These are phyloP conservation scores for Peronospora tabacina DNA, from an alignment of 352 stramenopile genomes.

Conservation along the genomic window DNA sequence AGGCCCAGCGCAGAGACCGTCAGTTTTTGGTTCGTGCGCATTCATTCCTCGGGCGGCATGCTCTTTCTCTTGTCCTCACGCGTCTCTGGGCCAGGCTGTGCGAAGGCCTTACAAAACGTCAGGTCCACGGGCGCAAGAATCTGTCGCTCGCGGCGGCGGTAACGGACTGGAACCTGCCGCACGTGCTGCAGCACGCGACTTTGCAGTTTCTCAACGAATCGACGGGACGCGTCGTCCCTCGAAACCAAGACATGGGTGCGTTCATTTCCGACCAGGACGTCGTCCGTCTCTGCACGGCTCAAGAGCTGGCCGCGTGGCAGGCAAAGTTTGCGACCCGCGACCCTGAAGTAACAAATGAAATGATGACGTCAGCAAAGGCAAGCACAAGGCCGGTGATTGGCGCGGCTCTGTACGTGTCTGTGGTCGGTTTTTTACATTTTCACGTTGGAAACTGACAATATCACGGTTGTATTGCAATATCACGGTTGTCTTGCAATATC, in stretches of 20 bases:
- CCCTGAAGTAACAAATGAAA: slow-evolving; percentile 47
- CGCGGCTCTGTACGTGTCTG: slow-evolving; percentile 36
- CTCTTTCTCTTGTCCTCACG: neutral
- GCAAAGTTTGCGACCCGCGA: slow-evolving; percentile 63
- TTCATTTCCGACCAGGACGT: slow-evolving; percentile 66
- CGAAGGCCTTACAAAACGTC: slow-evolving; percentile 61
- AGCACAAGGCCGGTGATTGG: slow-evolving; percentile 51
- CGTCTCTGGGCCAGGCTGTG: slow-evolving; percentile 39
- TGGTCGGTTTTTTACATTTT: neutral
- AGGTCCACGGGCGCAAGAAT: slow-evolving; percentile 37
- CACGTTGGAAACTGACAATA: no score
- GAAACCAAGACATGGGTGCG: slow-evolving; percentile 43
- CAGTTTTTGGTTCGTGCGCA: slow-evolving; percentile 74
- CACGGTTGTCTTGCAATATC: neutral
- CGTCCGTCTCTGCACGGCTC: slow-evolving; percentile 51
- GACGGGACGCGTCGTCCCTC: slow-evolving; percentile 55
- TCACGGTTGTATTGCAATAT: neutral
- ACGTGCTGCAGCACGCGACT: slow-evolving; percentile 30
- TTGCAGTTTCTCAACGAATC: slow-evolving; percentile 75
- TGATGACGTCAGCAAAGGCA: slow-evolving; percentile 53
- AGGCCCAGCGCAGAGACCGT: slow-evolving; percentile 38
- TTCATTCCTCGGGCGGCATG: no score
- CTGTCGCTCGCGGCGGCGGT: slow-evolving; percentile 39
- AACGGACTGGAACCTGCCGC: slow-evolving; percentile 42
- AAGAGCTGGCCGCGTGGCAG: slow-evolving; percentile 53